A percentile compares a stretch with the other conserved stretches of the same genome.
Evolutionary conservation across 495 filamentous ascomycete genomes (phyloP).

Genomic region (Chaetomium tenue): DNA sequence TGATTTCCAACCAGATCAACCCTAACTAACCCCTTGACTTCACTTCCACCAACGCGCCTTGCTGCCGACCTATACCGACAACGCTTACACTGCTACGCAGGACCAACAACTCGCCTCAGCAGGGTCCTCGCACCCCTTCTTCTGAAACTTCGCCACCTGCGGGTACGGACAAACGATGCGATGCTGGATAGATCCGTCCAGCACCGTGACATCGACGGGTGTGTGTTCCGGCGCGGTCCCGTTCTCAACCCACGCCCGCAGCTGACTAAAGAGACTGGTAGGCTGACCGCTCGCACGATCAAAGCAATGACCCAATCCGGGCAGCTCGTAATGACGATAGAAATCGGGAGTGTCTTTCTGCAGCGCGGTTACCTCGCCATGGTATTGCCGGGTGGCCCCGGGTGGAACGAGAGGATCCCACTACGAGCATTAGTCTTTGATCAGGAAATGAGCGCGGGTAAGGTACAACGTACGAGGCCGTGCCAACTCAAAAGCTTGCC

Average conservation of each 20-base stretch:
- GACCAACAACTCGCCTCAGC: conserved; percentile 4
- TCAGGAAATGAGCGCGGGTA: neutral
- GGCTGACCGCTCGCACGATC: conserved; percentile 30
- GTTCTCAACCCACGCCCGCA: conserved; percentile 41
- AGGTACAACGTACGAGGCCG: conserved; percentile 42
- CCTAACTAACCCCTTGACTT: too few relatives aligned
- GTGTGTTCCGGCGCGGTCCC: conserved; percentile 30
- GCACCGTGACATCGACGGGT: conserved; percentile 22
- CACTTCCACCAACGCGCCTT: too few relatives aligned
- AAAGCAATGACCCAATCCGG: conserved; percentile 38
- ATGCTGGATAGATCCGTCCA: conserved; percentile 17
- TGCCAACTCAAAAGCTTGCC: conserved; percentile 51
- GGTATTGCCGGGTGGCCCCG: conserved; percentile 31
- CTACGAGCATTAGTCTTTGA: conserved; percentile 4
- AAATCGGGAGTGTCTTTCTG: conserved; percentile 29
- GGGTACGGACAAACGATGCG: conserved; percentile 35
- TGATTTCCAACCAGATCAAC: too few relatives aligned
- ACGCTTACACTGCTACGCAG: neutral
- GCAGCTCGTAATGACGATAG: conserved; percentile 36
- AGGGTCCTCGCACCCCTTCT: neutral
- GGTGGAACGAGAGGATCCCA: conserved; percentile 29
- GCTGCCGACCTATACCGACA: too few relatives aligned
- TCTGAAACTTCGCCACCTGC: conserved; percentile 7
- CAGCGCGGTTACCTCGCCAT: conserved; percentile 24
- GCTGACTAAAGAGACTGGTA: conserved; percentile 26